A percentile compares a stretch with the other conserved stretches of the same genome.
These are phyloP conservation scores for Penicillium desertorum DNA, from an alignment of 495 filamentous ascomycete species.

Conservation along the genomic window DNA sequence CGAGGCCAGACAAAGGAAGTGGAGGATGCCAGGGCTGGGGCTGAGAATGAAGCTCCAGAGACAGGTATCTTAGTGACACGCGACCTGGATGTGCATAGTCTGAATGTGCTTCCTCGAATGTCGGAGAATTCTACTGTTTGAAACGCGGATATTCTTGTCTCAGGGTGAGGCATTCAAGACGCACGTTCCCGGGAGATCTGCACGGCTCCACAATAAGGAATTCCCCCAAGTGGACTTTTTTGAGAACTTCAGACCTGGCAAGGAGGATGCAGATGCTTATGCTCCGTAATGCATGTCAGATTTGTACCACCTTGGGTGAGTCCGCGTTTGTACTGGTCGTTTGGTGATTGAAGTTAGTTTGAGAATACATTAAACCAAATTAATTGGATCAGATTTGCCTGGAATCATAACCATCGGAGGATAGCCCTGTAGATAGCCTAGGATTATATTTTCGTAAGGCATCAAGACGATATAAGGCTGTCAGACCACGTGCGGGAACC, in stretches of 20 bases:
- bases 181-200: constrained; percentile 4
- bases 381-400: not conserved
- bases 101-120: not conserved
- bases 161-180: not conserved
- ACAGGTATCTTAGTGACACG: constrained; percentile 8
- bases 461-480: not conserved
- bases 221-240: not conserved
- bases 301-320: not conserved
- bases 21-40: not conserved
- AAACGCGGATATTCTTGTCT: not conserved
- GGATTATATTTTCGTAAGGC: not conserved
- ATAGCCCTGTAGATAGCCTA: too few species aligned
- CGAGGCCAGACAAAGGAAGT: not conserved
- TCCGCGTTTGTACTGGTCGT: not conserved
- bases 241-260: not conserved
- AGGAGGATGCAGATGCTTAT: not conserved
- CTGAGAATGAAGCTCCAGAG: not conserved
- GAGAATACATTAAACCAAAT: not conserved
- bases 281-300: constrained; percentile 7
- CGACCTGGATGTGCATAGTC: constrained; percentile 7
- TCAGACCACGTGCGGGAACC: constrained; percentile 3
- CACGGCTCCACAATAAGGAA: not conserved
- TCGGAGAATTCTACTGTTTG: not conserved
- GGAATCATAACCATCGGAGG: too few species aligned
- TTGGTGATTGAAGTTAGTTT: not conserved